Evolutionary conservation across 805 yeast species (phyloP), one percentile per base, ranked within the genome.

Genomic region (Candida chauliodis): DNA sequence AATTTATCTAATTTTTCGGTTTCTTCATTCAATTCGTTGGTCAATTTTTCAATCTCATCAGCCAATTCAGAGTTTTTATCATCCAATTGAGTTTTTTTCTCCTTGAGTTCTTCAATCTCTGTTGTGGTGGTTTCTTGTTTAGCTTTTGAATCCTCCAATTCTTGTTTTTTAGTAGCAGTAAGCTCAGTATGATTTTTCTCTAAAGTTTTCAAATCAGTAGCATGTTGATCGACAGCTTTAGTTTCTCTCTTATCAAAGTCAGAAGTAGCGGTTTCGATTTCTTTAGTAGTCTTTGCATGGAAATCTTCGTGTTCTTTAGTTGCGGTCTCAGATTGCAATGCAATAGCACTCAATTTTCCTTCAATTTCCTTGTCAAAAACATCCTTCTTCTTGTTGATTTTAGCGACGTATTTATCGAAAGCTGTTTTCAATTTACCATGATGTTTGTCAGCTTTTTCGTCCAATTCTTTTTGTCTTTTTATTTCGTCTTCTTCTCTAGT

Each of bases 201-300:
- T 37, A 73, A 56, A 20, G 63, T 61, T 36, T 66, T 73, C 51
- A 70, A 71, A 49, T 73, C 72, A 15, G 52, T 53, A 10, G 47
- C 64, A 48, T 76, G 81, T 40, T 66, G 60, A 33, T 57, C 74
- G 30, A 69, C 69, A 5, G 78, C 75, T 32, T 63, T 59, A 14
- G 48, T 52, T 56, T 75, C 81, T 30, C 74, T 67, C n/a, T 59
- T 59, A 37, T 59, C 69, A 42, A 58, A 73, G 30, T 73, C 76
- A 14, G 53, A 54, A 28, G 57, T 62, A 41, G 75, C 75, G 25
- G 69, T 64, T 44, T 62, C 70, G 38, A 75, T 75, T 40, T 67
- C 73, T 23, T 49, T 51, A 35, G 56, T 64, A 28, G 74, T 66
- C 15, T 59, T 58, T n/a, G 52, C 55, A 34, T 73, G 66, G 46